Conservation (phyloP, 768 basidiomycete species). For the Suillus paluster region DNA sequence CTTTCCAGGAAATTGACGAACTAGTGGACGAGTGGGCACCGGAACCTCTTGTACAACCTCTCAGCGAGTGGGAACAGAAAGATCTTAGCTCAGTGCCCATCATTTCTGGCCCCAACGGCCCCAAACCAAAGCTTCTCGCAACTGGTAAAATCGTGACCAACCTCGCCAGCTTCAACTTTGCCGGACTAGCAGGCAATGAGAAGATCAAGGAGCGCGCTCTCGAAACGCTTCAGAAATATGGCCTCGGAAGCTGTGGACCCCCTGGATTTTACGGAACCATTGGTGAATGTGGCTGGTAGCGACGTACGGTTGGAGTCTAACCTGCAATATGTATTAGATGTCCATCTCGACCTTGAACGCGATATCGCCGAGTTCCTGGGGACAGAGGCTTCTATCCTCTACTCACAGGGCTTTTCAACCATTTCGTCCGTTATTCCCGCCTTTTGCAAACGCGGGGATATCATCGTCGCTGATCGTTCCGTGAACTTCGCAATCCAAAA, state of each 20-base stretch:
- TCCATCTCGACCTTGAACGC: constrained; percentile 87
- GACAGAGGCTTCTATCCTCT: constrained; percentile 87
- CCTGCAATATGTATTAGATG: constrained; percentile 56
- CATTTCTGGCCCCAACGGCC: constrained; percentile 78
- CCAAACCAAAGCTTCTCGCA: constrained; percentile 77
- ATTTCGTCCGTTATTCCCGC: constrained; percentile 94
- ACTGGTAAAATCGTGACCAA: constrained; percentile 81
- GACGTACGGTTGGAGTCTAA: constrained; percentile 2
- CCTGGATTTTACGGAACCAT: constrained; percentile 97
- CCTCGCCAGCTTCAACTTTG: constrained; percentile 90
- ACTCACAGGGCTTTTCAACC: constrained; percentile 92
- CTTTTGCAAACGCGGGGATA: constrained; percentile 96
- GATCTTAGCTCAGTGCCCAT: constrained; percentile 80
- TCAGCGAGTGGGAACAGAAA: constrained; percentile 59
- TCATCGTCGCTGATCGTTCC: constrained; percentile 98
- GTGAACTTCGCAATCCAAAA: constrained; percentile 96
- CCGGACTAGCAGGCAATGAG: constrained; percentile 88
- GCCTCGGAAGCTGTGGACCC: constrained; percentile 94
- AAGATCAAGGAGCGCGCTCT: constrained; percentile 84
- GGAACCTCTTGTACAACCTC: constrained; percentile 74
- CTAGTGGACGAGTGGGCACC: constrained; percentile 95
- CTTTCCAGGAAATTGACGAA: constrained; percentile 88
- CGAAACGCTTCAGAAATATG: constrained; percentile 85
- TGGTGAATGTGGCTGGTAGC: constrained; percentile 53
- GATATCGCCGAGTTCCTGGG: constrained; percentile 92